Evolutionary conservation across 2,329 filamentous ascomycete species (phyloP), one percentile per base, ranked within the genome.

Genomic region (Diaporthe vaccinii): DNA sequence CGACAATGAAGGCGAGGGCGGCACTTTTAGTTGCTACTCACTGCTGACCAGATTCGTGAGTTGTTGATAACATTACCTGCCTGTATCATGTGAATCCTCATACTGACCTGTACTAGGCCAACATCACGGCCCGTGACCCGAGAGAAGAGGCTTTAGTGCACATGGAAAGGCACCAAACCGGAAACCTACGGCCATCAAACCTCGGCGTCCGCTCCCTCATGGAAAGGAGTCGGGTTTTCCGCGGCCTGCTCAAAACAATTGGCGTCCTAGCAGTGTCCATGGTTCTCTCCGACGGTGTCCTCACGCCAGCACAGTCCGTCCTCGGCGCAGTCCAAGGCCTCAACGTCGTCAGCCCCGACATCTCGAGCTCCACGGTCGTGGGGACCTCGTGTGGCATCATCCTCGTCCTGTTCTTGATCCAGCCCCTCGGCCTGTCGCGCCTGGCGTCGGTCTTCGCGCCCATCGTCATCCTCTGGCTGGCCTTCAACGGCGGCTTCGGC

Each of bases 1-100:
- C 62, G 91, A 93, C 79, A 91, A 93, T 75, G 91, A 93, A 80
- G 92, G 92, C 62, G 91, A 93, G 80, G 92, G 92, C 49, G 92
- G 92, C 41, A 93, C 91, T 0, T 93, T 93, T 80, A 90, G 89
- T 53, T 88, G 91, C 39, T 93, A 93, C 80, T 91, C 90, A 5
- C 82, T 93, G 22, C 85, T 93, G 2, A 89, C 91, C 9, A 85
- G 90, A 79, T 92, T 89, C 82, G 78, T 78, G 57, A 75, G 74
- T 74, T 28, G 74, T 74, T 28, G 22, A 20, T 22, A 5, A 25
- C 3, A 31, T 7, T 4, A 15, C 4, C 4, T 2, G 3, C 17
- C 3, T 15, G 25, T 8, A 1, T 14, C 9, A 2, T 34, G 12
- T 6, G 7, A 15, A 22, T 1, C 4, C 46, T 10, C 17, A 55